Conservation (phyloP, 2,329 filamentous ascomycete species). For the Alternaria gansuensis region DNA sequence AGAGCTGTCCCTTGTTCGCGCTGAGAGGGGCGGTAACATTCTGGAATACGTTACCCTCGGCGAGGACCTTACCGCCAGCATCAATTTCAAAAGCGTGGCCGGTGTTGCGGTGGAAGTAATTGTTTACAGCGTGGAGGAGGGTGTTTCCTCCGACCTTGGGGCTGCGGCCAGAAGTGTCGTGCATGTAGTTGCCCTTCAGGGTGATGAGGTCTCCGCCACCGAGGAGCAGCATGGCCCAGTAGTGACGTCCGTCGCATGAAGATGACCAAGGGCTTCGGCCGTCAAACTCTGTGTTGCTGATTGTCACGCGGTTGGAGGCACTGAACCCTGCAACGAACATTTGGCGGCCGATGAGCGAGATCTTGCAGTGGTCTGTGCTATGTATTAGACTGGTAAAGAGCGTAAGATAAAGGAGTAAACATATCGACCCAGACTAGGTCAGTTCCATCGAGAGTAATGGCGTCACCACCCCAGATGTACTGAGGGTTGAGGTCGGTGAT, state of each 20-base stretch:
- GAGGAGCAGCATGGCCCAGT: constrained; percentile 29
- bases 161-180: constrained; percentile 29
- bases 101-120: constrained; percentile 25
- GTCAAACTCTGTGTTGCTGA: constrained; percentile 33
- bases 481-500: constrained; percentile 52
- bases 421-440: constrained; percentile 47
- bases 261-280: constrained; percentile 28
- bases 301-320: constrained; percentile 25
- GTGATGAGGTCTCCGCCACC: constrained; percentile 28
- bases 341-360: constrained; percentile 29
- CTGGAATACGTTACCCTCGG: constrained; percentile 30
- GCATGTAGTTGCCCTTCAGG: constrained; percentile 31
- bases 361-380: constrained; percentile 30
- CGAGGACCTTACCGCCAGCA: constrained; percentile 12
- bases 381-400: neutral
- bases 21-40: constrained; percentile 18
- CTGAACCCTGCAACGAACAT: constrained; percentile 25
- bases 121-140: constrained; percentile 30
- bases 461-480: constrained; percentile 53
- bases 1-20: constrained; percentile 13
- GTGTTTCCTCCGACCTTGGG: constrained; percentile 27
- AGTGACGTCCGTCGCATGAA: constrained; percentile 30
- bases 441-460: constrained; percentile 44
- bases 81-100: constrained; percentile 30
- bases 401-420: neutral